Conservation (phyloP, 2,329 filamentous ascomycete species). For the Aspergillus fischeri region DNA sequence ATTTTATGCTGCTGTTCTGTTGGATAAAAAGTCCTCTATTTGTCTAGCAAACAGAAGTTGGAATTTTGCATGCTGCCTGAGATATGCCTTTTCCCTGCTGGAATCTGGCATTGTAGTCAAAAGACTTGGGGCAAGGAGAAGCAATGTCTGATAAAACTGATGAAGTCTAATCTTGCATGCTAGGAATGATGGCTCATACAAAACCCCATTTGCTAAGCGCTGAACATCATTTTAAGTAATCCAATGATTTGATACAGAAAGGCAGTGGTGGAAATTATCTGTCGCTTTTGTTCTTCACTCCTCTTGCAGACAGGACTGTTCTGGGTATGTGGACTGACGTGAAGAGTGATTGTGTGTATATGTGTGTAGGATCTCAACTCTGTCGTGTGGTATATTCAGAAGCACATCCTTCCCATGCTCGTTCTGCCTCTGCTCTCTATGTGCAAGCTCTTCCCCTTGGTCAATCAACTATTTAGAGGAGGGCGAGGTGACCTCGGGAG, state of each 20-base stretch:
- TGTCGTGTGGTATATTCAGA: constrained; percentile 16
- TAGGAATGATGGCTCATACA: background rate
- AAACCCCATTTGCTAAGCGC: background rate
- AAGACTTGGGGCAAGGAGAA: too few species aligned
- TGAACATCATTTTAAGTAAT: background rate
- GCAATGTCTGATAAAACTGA: background rate
- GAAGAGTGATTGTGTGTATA: constrained; percentile 2
- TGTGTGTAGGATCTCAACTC: constrained; percentile 8
- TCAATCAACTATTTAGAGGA: constrained; percentile 1
- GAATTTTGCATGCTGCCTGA: background rate
- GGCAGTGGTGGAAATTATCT: background rate
- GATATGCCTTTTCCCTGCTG: too few species aligned
- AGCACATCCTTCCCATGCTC: constrained; percentile 10
- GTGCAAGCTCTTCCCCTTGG: constrained; percentile 3
- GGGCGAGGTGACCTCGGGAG: background rate
- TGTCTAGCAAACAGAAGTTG: background rate
- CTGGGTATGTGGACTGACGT: background rate
- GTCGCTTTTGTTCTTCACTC: background rate
- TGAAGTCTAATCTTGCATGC: background rate
- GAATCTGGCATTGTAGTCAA: too few species aligned
- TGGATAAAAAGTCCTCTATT: background rate
- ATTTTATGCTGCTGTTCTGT: background rate
- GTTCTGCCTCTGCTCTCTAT: constrained; percentile 10
- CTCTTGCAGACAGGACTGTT: background rate
- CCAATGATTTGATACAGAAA: background rate